Base-by-base conservation (phyloP, 2,329 filamentous ascomycete genomes). In the Cladophialophora yegresii region DNA sequence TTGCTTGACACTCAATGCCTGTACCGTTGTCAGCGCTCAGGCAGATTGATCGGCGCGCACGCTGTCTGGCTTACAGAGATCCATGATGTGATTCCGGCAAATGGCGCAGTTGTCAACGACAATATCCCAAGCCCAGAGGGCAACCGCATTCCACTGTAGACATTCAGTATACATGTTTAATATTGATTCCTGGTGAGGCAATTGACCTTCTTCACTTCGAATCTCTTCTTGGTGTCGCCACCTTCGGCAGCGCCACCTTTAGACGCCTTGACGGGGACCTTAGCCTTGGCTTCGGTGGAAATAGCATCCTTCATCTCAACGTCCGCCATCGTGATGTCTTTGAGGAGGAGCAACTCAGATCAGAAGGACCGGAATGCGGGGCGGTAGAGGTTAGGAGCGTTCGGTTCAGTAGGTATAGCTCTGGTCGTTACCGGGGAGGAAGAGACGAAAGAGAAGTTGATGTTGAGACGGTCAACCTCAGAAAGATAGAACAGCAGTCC, bases 21-120 rank as follows among this genome's bases (percentile, higher is more conserved):
- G 43, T 43, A 40, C 53, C 23, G 22, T 20, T 43, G 55, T 69
- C 53, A 67, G 64, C 49, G 16, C 16, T 20, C n/a, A 22, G 20
- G 40, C n/a, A 30, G 13, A 10, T 20, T 23, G 32, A 20, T 26
- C 33, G 33, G 23, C 4, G 36, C 36, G 16, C 56, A 47, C 58
- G 58, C 32, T 16, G 49, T 20, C 16, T 33, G 40, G 78, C 87
- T 72, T 82, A 92, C 95, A 99, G 30, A 99, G 84, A 78, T 99
- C 95, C 95, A 99, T 99, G 79, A 99, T 99, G 78, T 99, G 95
- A 77, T 99, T 99, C 76, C 95, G 87, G 83, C 95, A 99, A 76
- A 99, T 99, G 73, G 95, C 95, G 77, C 95, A 99, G 84, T 99
- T 99, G 80, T 99, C 95, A 67, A 99, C 95, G 33, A 98, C 93